phyloP scores from a whole-genome alignment of 2,329 filamentous ascomycete genomes.

The Ophiocordyceps camponoti-saundersi region DNA sequence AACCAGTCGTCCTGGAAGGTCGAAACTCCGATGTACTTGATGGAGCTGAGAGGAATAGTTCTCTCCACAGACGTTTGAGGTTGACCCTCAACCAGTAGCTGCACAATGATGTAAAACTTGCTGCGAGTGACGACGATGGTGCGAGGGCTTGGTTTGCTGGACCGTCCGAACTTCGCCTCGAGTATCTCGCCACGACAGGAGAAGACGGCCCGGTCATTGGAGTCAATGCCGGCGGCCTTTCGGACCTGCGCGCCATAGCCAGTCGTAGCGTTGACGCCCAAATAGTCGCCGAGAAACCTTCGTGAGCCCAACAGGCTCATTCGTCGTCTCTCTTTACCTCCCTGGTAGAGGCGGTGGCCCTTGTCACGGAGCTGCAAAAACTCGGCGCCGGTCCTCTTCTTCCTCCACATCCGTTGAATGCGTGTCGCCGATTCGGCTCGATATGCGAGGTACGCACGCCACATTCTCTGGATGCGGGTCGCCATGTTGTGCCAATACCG shows the following conservation, averaged over 20 bases:
- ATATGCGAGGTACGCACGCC: slow-evolving; percentile 90
- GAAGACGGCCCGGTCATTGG: slow-evolving; percentile 65
- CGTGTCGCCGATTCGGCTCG: slow-evolving; percentile 81
- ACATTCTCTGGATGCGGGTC: slow-evolving; percentile 89
- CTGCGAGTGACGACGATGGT: slow-evolving; percentile 70
- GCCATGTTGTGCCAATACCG: slow-evolving; percentile 99
- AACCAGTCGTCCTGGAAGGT: slow-evolving; percentile 92
- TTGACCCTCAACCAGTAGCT: slow-evolving; percentile 67
- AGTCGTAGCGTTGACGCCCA: slow-evolving; percentile 66
- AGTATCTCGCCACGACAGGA: slow-evolving; percentile 82
- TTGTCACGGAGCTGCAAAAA: slow-evolving; percentile 78
- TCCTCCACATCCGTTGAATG: slow-evolving; percentile 91
- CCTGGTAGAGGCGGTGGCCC: slow-evolving; percentile 65
- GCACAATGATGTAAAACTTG: slow-evolving; percentile 79
- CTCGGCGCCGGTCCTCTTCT: slow-evolving; percentile 78
- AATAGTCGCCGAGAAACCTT: slow-evolving; percentile 86
- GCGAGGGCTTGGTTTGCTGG: slow-evolving; percentile 80
- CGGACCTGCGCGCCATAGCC: slow-evolving; percentile 73
- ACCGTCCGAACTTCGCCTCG: slow-evolving; percentile 89
- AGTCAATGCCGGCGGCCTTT: slow-evolving; percentile 50
- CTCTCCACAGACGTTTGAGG: slow-evolving; percentile 68
- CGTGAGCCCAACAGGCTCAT: slow-evolving; percentile 85
- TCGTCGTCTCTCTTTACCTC: slow-evolving; percentile 77
- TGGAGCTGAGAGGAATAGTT: slow-evolving; percentile 65
- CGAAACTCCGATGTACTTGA: slow-evolving; percentile 75